These are phyloP conservation scores for Pseudogymnoascus destructans DNA, from an alignment of 2,329 filamentous ascomycete species.

Conservation along the genomic window DNA sequence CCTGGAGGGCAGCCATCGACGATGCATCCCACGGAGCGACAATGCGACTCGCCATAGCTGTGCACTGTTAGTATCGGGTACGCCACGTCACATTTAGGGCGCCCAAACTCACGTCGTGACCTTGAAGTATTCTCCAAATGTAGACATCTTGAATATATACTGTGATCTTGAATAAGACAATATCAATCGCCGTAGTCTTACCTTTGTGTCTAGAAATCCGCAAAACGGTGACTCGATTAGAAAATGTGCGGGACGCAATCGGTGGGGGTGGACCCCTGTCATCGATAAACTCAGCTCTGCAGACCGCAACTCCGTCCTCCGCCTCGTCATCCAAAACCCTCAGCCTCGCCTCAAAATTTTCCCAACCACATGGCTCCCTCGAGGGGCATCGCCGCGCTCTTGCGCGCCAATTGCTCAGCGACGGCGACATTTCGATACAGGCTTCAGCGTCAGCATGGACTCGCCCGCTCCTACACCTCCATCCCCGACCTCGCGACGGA, in stretches of 20 bases:
- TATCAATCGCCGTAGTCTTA: conserved; percentile 7
- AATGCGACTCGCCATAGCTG: conserved; percentile 72
- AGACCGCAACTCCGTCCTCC: not conserved
- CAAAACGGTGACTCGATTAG: conserved; percentile 10
- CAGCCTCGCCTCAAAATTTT: not conserved
- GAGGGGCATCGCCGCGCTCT: conserved; percentile 16
- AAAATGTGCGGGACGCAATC: conserved; percentile 8
- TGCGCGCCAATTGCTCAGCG: conserved; percentile 10
- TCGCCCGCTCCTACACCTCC: not conserved
- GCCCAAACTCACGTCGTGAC: conserved; percentile 51
- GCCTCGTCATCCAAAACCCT: conserved; percentile 2
- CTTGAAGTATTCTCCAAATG: conserved; percentile 69
- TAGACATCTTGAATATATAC: conserved; percentile 50
- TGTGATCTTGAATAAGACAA: not conserved
- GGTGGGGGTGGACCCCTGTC: conserved; percentile 8
- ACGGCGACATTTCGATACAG: not conserved
- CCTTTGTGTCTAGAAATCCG: not conserved
- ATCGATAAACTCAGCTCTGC: conserved; percentile 5
- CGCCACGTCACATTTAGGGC: conserved; percentile 9
- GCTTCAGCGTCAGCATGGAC: not conserved
- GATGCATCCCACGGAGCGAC: conserved; percentile 85
- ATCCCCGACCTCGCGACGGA: conserved; percentile 19
- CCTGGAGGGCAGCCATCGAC: conserved; percentile 86
- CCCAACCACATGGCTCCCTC: conserved; percentile 21
- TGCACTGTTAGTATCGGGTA: not conserved